Evolutionary conservation across 2,329 filamentous ascomycete species (phyloP), one percentile per base, ranked within the genome.

Genomic region (Aspergillus cejpii): DNA sequence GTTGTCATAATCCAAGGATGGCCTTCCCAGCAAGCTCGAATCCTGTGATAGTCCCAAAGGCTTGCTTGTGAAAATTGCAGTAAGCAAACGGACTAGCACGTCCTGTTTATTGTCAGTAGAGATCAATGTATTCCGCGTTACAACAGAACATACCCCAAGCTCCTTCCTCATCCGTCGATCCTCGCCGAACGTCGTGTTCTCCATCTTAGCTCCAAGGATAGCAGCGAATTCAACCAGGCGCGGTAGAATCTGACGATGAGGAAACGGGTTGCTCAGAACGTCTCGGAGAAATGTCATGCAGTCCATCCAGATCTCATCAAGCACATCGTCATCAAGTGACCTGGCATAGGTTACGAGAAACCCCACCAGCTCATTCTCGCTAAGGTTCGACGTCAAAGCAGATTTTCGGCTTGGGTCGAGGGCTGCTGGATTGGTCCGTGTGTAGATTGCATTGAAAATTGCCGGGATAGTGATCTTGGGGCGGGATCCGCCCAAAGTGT

Each of bases 231-330:
- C 87, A 10, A 98, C 73, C 36, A 98, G 72, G 41, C 84, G 82
- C 5, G 92, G 87, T 29, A 98, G 69, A 6, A 90, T 91, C 61
- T 96, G 90, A 44, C 92, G 78, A 68, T 98, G 91, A 2, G 92
- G 92, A 59, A 98, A 88, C 1, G 92, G 94, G 60, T 98, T 98
- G 19, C 84, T 82, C 21, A 98, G 75, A 21, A 98, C 78, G 62
- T 98, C 94, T 51, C 83, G 85, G 48, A 97, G 67, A 65, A 98
- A 98, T 0, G 84, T 80, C 58, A 90, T 88, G 64, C 91, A 98
- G 62, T 98, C 91, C 31, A 83, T 77, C 92, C 92, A 98, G 39
- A 98, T 95, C 67, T 98, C 92, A 58, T 98, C 92, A 78, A 96
- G 91, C 12, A 92, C 86, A 70, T 98, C 92, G 58, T 98, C 92